Conservation (phyloP, 1,284 basidiomycete species). For the Cerrena zonata region DNA sequence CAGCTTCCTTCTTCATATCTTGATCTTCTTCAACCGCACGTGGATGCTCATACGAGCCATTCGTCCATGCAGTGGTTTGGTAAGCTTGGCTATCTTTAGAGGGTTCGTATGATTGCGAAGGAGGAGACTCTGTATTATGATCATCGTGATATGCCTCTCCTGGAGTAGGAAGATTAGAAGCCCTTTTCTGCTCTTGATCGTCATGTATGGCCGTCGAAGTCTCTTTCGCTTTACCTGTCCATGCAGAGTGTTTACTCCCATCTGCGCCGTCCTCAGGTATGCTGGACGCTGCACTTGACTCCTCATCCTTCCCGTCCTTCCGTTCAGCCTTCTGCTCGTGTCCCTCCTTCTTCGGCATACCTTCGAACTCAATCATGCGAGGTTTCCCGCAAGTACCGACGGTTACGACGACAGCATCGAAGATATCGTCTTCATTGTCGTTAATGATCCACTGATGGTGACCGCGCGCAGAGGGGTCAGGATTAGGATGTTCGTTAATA, state of each 20-base stretch:
- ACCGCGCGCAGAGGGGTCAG: conserved; percentile 28
- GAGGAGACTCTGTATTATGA: neutral
- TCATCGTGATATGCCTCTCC: conserved; percentile 3
- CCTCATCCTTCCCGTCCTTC: neutral
- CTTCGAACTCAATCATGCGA: conserved; percentile 42
- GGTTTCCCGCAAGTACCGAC: conserved; percentile 57
- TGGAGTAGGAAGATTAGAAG: conserved; percentile 1
- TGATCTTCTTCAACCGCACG: conserved; percentile 11
- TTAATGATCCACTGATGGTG: conserved; percentile 51
- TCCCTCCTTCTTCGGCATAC: conserved; percentile 31
- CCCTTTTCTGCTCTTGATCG: conserved; percentile 8
- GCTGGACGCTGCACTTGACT: conserved; percentile 2
- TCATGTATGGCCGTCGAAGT: neutral
- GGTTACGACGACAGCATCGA: conserved; percentile 53
- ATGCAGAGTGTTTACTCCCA: conserved; percentile 1
- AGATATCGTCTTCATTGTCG: conserved; percentile 41
- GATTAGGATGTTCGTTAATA: conserved; percentile 13
- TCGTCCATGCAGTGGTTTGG: conserved; percentile 4
- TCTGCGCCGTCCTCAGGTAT: neutral
- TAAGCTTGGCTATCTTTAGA: conserved; percentile 2
- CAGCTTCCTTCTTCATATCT: conserved; percentile 12
- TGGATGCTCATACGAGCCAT: neutral
- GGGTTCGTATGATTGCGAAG: neutral
- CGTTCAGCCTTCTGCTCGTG: conserved; percentile 10
- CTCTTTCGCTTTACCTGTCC: neutral